phyloP scores from a whole-genome alignment of 176 grass and related monocot species.

The Oryza nivara region DNA sequence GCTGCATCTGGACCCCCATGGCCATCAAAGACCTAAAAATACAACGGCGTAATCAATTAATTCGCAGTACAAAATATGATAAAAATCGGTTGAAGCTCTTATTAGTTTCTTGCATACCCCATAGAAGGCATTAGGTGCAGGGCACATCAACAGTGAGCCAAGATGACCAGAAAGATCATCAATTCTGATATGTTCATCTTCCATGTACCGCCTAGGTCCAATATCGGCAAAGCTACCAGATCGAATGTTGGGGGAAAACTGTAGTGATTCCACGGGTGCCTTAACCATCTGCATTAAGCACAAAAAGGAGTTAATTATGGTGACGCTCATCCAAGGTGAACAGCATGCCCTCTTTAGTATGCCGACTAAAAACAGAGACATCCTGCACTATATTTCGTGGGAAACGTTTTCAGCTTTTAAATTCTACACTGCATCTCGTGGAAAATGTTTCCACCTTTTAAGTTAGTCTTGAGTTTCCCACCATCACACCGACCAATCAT shows the following conservation, averaged over 20 bases:
- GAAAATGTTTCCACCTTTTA: neutral
- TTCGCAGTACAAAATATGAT: conserved; percentile 15
- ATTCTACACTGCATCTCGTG: neutral
- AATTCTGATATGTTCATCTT: conserved; percentile 90
- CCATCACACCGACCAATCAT: neutral
- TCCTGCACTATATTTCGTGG: neutral
- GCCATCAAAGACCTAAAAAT: conserved; percentile 81
- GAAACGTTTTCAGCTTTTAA: neutral
- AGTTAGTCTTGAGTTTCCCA: conserved; percentile 4
- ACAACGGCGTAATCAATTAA: conserved; percentile 13
- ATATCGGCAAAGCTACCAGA: conserved; percentile 91
- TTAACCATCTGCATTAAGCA: conserved; percentile 56
- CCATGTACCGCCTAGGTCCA: conserved; percentile 79
- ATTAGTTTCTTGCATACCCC: conserved; percentile 49
- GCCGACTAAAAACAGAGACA: neutral
- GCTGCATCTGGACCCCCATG: conserved; percentile 91
- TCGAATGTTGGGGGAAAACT: conserved; percentile 65
- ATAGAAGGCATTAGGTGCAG: conserved; percentile 80
- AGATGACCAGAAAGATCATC: conserved; percentile 80
- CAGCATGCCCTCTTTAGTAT: neutral
- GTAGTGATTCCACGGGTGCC: conserved; percentile 25
- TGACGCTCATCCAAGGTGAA: neutral
- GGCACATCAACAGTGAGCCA: conserved; percentile 59
- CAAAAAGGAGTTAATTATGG: conserved; percentile 26
- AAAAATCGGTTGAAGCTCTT: neutral